Percentiles rank a stretch among this genome's conserved stretches.
Evolutionary conservation across 2,329 filamentous ascomycete species (phyloP).

Genomic region (Trichoderma arundinaceum): DNA sequence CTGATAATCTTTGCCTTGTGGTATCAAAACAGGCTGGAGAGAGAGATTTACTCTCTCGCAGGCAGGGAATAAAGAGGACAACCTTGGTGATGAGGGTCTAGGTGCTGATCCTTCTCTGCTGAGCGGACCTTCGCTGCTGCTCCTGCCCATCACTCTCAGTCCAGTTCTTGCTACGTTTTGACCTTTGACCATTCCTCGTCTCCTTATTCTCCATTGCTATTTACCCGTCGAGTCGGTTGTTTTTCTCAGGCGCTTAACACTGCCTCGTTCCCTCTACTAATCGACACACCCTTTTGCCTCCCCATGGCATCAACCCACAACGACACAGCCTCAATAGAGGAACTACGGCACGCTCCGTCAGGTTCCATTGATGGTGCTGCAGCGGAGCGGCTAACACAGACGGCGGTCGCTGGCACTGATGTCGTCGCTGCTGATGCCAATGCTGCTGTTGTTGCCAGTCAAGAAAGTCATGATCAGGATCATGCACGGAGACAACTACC

Average conservation of each 20-base stretch:
- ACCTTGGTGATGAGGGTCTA: conserved; percentile 10
- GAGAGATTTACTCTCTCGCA: not conserved
- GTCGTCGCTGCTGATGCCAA: not conserved
- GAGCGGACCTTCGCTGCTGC: conserved; percentile 13
- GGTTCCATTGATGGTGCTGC: not conserved
- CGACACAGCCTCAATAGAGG: conserved; percentile 31
- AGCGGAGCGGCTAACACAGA: not conserved
- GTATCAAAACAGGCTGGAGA: not conserved
- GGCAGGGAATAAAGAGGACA: not conserved
- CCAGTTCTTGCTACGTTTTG: not conserved
- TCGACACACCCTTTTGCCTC: not conserved
- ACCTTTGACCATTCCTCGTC: not conserved
- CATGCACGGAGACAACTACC: not conserved
- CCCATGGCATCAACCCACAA: conserved; percentile 23
- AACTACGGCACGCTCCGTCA: conserved; percentile 15
- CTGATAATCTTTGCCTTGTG: not conserved
- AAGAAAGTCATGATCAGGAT: not conserved
- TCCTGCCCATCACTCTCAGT: not conserved
- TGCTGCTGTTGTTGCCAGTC: not conserved
- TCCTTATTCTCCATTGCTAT: conserved; percentile 7
- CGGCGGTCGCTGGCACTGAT: not conserved
- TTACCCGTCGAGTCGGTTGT: conserved; percentile 5
- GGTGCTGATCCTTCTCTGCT: not conserved
- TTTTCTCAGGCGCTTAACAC: conserved; percentile 5
- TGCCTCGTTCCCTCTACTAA: conserved; percentile 12